A percentile compares a stretch with the other conserved stretches of the same genome.
phyloP scores from a whole-genome alignment of 1,284 basidiomycete species.

The Heterobasidion occidentale region DNA sequence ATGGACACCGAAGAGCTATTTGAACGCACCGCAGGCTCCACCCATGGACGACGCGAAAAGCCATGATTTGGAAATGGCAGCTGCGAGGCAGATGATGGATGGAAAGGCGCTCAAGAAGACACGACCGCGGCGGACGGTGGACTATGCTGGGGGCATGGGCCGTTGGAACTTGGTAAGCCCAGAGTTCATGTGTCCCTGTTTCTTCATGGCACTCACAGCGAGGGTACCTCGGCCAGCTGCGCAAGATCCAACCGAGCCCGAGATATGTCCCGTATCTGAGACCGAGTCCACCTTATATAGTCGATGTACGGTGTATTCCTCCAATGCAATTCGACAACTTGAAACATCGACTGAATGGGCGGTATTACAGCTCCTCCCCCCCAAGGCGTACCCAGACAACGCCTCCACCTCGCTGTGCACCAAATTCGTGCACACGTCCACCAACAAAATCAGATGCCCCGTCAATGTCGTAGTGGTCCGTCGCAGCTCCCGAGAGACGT shows the following conservation, averaged over 20 bases:
- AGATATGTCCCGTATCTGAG: constrained; percentile 69
- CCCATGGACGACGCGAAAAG: constrained; percentile 69
- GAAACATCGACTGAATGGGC: constrained; percentile 16
- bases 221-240: constrained; percentile 35
- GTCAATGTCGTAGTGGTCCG: constrained; percentile 90
- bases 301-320: constrained; percentile 54
- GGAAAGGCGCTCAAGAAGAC: constrained; percentile 83
- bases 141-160: constrained; percentile 85
- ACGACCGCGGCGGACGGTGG: constrained; percentile 87
- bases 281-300: constrained; percentile 76
- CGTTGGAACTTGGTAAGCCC: constrained; percentile 75
- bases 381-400: constrained; percentile 85
- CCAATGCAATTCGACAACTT: constrained; percentile 12
- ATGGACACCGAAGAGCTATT: constrained; percentile 38
- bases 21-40: constrained; percentile 53
- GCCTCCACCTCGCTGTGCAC: constrained; percentile 89
- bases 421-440: constrained; percentile 95
- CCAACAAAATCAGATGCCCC: constrained; percentile 96
- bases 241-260: constrained; percentile 70
- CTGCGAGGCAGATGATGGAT: constrained; percentile 57
- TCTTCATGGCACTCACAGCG: constrained; percentile 1
- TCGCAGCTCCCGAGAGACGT: constrained; percentile 11
- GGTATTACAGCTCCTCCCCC: constrained; percentile 76
- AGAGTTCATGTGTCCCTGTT: neutral
- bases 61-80: constrained; percentile 73